Evolutionary conservation across 108 stramenopile genomes (phyloP).

Genomic region (Tribonema minus): DNA sequence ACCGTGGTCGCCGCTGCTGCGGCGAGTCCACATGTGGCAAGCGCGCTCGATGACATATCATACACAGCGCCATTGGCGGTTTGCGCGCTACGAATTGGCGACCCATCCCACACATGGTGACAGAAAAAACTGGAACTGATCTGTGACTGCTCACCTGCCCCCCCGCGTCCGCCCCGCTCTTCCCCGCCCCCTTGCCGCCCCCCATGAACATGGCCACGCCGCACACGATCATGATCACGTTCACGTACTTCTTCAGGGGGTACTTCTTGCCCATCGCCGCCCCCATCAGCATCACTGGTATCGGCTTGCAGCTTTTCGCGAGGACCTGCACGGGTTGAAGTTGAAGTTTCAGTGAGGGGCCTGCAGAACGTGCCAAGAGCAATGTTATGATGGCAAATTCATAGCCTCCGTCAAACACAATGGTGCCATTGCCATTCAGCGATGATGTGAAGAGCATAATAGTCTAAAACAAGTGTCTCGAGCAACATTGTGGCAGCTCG

Average conservation of each 20-base stretch:
- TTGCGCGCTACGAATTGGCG: too few species aligned
- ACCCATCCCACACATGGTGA: too few species aligned
- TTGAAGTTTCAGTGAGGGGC: not conserved
- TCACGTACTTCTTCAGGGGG: conserved; percentile 82
- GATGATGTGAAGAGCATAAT: too few species aligned
- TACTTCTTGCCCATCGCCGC: conserved; percentile 89
- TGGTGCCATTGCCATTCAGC: too few species aligned
- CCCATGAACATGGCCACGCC: conserved; percentile 93
- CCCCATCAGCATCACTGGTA: conserved; percentile 97
- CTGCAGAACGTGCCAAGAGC: too few species aligned
- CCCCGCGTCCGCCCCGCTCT: conserved; percentile 2
- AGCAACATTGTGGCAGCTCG: too few species aligned
- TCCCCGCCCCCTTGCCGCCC: conserved; percentile 26
- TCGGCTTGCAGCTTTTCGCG: conserved; percentile 95
- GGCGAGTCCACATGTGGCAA: too few species aligned
- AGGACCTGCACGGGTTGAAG: conserved; percentile 58
- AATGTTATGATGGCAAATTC: too few species aligned
- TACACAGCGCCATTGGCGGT: too few species aligned
- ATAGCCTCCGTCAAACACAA: too few species aligned
- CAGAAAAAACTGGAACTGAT: not conserved
- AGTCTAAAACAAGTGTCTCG: too few species aligned
- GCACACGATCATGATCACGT: conserved; percentile 79
- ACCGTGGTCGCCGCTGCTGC: too few species aligned
- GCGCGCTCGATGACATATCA: not conserved
- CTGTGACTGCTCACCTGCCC: conserved; percentile 4